phyloP scores from a whole-genome alignment of 768 basidiomycete species.

The Tricholomella constricta region DNA sequence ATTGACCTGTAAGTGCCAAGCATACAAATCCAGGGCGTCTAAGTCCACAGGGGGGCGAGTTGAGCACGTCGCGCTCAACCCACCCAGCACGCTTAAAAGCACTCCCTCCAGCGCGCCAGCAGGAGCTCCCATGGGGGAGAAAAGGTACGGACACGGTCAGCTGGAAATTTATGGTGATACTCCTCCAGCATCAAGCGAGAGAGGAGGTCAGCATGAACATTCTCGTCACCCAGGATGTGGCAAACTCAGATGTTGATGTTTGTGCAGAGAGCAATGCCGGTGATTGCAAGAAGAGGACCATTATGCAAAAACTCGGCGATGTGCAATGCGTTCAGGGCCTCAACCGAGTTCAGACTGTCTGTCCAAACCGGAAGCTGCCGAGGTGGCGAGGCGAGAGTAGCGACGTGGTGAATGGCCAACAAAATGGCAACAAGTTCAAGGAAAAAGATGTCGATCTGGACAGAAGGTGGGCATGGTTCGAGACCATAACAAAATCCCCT shows the following conservation, averaged over 20 bases:
- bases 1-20: conserved; percentile 17
- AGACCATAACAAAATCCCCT: conserved; percentile 19
- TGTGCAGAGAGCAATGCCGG: conserved; percentile 10
- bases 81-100: conserved; percentile 20
- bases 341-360: conserved; percentile 20
- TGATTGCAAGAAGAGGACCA: not conserved
- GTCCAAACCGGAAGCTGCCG: conserved; percentile 13
- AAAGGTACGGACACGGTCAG: conserved; percentile 17
- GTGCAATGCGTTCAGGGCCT: conserved; percentile 12
- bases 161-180: conserved; percentile 13
- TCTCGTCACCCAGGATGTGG: conserved; percentile 19
- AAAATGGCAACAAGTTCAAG: conserved; percentile 6
- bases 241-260: conserved; percentile 16
- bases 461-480: not conserved
- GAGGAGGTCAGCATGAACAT: conserved; percentile 17
- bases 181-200: conserved; percentile 19
- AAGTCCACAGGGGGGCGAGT: conserved; percentile 14
- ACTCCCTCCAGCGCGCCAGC: conserved; percentile 21
- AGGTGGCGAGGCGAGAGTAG: conserved; percentile 9
- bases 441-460: conserved; percentile 24
- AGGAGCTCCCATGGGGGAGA: conserved; percentile 19
- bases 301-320: conserved; percentile 6
- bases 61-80: not conserved
- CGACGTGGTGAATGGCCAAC: conserved; percentile 6
- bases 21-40: conserved; percentile 15